Evolutionary conservation across 1,139 yeast species (phyloP).

Genomic region (Suhomyces yuchorum): DNA sequence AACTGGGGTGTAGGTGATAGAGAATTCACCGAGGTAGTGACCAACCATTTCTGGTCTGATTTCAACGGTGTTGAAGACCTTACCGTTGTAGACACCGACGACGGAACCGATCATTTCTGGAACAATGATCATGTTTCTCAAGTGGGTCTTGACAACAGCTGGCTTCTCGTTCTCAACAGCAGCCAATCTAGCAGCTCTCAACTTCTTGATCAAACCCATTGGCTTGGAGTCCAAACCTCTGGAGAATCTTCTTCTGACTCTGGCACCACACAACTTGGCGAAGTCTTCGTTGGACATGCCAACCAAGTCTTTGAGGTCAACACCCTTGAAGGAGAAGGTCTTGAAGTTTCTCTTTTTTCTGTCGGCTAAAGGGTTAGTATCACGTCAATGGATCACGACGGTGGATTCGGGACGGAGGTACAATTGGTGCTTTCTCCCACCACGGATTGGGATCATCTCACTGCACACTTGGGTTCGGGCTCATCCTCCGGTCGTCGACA

Average conservation of each 20-base stretch:
- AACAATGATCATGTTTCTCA: constrained; percentile 97
- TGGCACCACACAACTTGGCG: constrained; percentile 94
- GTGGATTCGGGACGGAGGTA: not conserved
- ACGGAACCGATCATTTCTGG: constrained; percentile 99
- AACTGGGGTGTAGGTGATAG: constrained; percentile 99
- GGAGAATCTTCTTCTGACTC: constrained; percentile 99
- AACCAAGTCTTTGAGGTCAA: constrained; percentile 92
- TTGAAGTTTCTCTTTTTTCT: constrained; percentile 92
- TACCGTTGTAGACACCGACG: constrained; percentile 99
- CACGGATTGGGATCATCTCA: too few species aligned
- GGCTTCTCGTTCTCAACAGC: constrained; percentile 96
- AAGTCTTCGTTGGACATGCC: constrained; percentile 96
- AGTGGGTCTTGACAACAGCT: constrained; percentile 97
- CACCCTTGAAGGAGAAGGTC: constrained; percentile 99
- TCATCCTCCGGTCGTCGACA: too few species aligned
- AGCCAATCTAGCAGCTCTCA: constrained; percentile 96
- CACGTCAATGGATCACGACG: too few species aligned
- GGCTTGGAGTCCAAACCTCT: constrained; percentile 97
- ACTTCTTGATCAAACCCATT: constrained; percentile 96
- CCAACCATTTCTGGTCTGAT: constrained; percentile 99
- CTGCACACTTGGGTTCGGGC: too few species aligned
- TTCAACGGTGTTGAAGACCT: constrained; percentile 98
- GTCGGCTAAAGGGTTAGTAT: constrained; percentile 50
- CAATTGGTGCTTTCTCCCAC: not conserved
- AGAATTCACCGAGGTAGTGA: constrained; percentile 99